A percentile compares a stretch with the other conserved stretches of the same genome.
phyloP scores from a whole-genome alignment of 208 protist species.

The Trichomonas tenax region DNA sequence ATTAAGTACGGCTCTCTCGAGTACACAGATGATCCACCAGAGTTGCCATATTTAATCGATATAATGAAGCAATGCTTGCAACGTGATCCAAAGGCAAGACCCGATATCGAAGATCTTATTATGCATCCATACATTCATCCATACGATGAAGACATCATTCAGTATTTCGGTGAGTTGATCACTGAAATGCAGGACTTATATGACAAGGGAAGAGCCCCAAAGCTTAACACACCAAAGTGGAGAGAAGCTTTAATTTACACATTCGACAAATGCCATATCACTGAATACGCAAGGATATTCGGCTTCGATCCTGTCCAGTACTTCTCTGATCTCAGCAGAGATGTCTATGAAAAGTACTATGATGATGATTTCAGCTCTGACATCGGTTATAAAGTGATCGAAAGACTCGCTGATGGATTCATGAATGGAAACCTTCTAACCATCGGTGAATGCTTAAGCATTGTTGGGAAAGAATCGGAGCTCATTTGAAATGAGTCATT shows the following conservation, averaged over 20 bases:
- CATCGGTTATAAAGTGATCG: background rate
- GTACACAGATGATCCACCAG: background rate
- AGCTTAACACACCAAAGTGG: background rate
- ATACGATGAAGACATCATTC: background rate
- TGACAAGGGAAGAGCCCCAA: background rate
- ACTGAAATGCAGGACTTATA: background rate
- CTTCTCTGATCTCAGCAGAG: background rate
- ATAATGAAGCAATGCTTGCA: slow-evolving; percentile 24
- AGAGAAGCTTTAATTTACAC: background rate
- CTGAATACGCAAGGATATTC: background rate
- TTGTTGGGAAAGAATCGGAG: background rate
- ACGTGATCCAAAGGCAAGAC: slow-evolving; percentile 29
- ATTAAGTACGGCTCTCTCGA: background rate
- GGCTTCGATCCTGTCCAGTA: background rate
- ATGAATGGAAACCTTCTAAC: background rate
- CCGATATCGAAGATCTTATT: slow-evolving; percentile 38
- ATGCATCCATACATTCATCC: slow-evolving; percentile 30
- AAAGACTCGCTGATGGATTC: background rate
- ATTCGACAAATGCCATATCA: background rate
- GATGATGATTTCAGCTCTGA: background rate
- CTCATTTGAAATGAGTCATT: background rate
- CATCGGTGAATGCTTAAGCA: background rate
- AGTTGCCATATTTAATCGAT: background rate
- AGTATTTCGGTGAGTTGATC: background rate
- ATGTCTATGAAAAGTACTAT: background rate